Evolutionary conservation across 495 filamentous ascomycete species (phyloP).

Genomic region (Penicillium longicatenatum): DNA sequence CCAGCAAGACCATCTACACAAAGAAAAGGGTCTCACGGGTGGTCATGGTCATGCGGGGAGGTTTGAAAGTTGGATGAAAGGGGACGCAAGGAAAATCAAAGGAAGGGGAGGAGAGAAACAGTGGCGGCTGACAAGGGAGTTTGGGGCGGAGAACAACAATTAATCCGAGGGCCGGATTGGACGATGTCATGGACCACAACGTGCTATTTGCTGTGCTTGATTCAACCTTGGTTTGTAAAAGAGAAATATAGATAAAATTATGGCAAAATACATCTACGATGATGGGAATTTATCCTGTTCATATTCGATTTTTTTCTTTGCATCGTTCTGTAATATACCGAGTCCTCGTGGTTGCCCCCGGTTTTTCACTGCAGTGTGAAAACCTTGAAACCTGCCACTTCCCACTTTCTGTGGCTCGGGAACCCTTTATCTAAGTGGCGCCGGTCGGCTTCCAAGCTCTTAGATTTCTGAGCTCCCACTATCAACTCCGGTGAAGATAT

Average conservation of each 20-base stretch:
- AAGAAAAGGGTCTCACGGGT: conserved; percentile 3
- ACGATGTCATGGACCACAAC: conserved; percentile 24
- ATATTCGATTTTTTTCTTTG: background rate
- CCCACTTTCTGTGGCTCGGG: background rate
- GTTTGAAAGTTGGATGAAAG: conserved; percentile 9
- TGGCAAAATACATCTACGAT: background rate
- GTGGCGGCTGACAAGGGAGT: conserved; percentile 46
- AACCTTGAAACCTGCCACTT: background rate
- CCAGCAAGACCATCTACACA: conserved; percentile 31
- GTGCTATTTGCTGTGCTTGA: background rate
- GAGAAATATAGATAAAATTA: background rate
- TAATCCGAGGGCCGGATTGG: conserved; percentile 31
- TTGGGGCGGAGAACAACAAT: conserved; percentile 43
- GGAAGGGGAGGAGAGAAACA: conserved; percentile 25
- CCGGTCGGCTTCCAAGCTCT: background rate
- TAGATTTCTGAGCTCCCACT: background rate
- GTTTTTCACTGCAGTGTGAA: background rate
- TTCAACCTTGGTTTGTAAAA: background rate
- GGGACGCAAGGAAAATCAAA: conserved; percentile 26
- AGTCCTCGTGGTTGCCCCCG: background rate
- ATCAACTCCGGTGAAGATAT: background rate
- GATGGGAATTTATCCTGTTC: background rate
- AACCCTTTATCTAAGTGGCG: background rate
- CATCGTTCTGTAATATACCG: background rate
- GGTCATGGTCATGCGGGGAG: background rate